Evolutionary conservation across 2,329 filamentous ascomycete genomes (phyloP), one percentile per base, ranked within the genome.

Genomic region (Eutypella sp.): DNA sequence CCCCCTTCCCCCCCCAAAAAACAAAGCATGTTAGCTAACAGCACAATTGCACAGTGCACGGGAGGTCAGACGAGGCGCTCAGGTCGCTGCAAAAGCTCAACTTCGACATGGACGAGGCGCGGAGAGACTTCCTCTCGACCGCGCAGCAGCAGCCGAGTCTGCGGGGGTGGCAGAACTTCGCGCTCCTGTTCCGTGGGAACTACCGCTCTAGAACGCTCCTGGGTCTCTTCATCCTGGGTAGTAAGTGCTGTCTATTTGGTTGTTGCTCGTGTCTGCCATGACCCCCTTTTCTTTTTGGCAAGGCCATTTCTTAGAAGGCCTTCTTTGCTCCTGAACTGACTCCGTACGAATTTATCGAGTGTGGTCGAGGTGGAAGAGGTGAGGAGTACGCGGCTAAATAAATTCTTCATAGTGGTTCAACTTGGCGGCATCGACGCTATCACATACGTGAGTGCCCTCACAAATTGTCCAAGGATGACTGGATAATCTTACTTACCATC

Each of bases 381-480:
- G 6, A 18, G 5, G 2, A 22, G 18, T 5, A 22, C n/a, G 18
- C 10, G 20, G 11, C 13, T 22, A 22, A 22, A n/a, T 37, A 19
- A 37, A n/a, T 37, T 19, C 8, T n/a, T 84, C 58, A 73, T 68
- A 2, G 79, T 82, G 69, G 71, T 79, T 25, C 81, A 85, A 53
- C 63, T 84, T 0, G 76, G 70, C 23, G 80, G 81, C 0, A 84
- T 84, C 41, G 81, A 85, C 51, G 81, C 76, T 1, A 72, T 84
- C 5, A 67, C 82, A 20, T 84, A 81, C 47, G 77, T 79, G 57
- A 58, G 71, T 65, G 18, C 4, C 23, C 4, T 4, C 22, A 36
- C 11, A 3, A 6, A 10, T 6, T 9, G n/a, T 10, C 29, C 20
- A 19, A 15, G 15, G 11, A 2, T 20, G 20, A 29, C 25, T 13